These are phyloP conservation scores for Magnolia sinica DNA, from an alignment of 164 flowering plant species.

Conservation along the genomic window DNA sequence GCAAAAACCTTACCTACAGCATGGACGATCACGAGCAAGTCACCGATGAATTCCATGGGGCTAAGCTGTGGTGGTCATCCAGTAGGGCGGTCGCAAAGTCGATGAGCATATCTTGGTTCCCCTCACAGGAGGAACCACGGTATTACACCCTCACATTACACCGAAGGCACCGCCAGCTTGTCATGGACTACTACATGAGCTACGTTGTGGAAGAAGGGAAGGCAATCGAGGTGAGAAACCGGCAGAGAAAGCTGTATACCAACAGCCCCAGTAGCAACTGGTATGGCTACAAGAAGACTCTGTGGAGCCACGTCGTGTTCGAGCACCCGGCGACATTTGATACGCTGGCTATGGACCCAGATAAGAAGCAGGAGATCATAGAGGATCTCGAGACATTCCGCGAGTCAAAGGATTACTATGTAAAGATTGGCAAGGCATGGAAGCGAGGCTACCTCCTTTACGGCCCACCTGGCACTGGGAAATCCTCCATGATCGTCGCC, in stretches of 20 bases:
- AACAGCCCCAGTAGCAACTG: constrained; percentile 32
- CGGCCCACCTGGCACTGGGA: constrained; percentile 67
- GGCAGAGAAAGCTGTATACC: constrained; percentile 56
- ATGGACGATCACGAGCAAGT: constrained; percentile 56
- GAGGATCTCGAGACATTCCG: constrained; percentile 46
- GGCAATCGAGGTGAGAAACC: constrained; percentile 31
- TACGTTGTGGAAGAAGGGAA: constrained; percentile 45
- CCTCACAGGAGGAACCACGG: constrained; percentile 43
- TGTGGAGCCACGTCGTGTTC: constrained; percentile 55
- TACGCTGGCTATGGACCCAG: constrained; percentile 50
- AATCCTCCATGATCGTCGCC: constrained; percentile 61
- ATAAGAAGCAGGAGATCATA: constrained; percentile 45
- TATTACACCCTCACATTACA: constrained; percentile 34
- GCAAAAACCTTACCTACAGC: constrained; percentile 36
- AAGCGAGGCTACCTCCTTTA: constrained; percentile 65
- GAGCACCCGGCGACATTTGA: constrained; percentile 59
- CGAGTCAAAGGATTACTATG: constrained; percentile 48
- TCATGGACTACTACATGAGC: constrained; percentile 35
- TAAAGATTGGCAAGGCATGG: constrained; percentile 55
- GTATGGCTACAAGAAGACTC: constrained; percentile 23
- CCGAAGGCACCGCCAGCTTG: constrained; percentile 31
- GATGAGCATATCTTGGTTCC: constrained; percentile 18
- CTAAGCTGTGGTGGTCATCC: constrained; percentile 39
- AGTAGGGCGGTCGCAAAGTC: constrained; percentile 24
- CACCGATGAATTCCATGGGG: constrained; percentile 41